Conservation (phyloP, 306 rosid species). For the Dryas octopetala region DNA sequence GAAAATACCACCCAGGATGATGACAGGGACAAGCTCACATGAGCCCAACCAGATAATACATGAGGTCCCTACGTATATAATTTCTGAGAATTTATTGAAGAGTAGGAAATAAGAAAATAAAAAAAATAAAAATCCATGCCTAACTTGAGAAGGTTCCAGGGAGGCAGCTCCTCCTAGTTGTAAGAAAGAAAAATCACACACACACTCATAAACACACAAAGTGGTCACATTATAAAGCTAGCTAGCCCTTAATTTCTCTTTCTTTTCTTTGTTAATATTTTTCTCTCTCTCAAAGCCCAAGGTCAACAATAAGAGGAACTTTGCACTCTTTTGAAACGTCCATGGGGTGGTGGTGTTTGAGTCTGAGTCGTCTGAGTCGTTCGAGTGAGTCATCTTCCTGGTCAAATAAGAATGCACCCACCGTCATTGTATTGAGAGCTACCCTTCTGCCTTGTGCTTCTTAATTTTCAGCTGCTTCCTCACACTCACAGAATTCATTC, state of each 20-base stretch:
- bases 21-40: constrained; percentile 54
- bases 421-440: constrained; percentile 35
- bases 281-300: constrained; percentile 19
- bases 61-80: constrained; percentile 43
- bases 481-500: background rate
- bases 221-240: too few species aligned
- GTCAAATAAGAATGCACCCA: constrained; percentile 45
- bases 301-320: constrained; percentile 42
- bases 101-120: background rate
- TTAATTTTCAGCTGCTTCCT: background rate
- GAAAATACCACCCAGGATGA: constrained; percentile 35
- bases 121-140: constrained; percentile 3
- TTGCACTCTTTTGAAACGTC: constrained; percentile 37
- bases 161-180: constrained; percentile 19
- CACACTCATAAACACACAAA: background rate
- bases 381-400: constrained; percentile 11
- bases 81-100: constrained; percentile 17
- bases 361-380: background rate
- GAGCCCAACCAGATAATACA: constrained; percentile 52
- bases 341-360: constrained; percentile 26
- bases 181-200: constrained; percentile 11
- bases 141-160: constrained; percentile 31
- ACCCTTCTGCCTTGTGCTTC: constrained; percentile 13
- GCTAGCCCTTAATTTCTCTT: background rate
- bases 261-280: background rate